Conservation (phyloP, 164 flowering plant genomes). For the Paratinospora sagittata region DNA sequence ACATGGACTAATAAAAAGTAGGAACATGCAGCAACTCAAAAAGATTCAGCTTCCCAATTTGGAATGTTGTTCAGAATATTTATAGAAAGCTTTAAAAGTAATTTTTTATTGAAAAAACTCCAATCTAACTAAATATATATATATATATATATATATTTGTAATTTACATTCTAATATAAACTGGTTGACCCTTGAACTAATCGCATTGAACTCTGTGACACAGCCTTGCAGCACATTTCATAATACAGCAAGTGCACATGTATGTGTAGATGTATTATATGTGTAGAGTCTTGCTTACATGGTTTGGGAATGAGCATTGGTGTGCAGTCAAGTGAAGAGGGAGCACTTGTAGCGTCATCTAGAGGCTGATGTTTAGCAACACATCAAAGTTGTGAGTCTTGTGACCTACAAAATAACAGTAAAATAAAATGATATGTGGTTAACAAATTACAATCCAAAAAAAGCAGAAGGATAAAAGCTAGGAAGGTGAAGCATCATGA, state of each 20-base stretch:
- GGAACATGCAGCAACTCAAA: not conserved
- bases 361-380: slow-evolving; percentile 1
- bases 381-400: slow-evolving; percentile 2
- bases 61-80: not conserved
- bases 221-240: not conserved
- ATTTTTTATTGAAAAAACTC: not conserved
- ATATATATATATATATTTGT: no score
- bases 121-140: not conserved
- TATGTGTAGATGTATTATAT: not conserved
- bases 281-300: not conserved
- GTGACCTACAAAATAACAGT: slow-evolving; percentile 1
- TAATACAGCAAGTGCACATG: not conserved
- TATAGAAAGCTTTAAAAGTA: not conserved
- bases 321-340: not conserved
- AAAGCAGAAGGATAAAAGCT: not conserved
- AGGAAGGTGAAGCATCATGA: not conserved
- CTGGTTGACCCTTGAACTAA: not conserved
- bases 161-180: not conserved
- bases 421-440: not conserved
- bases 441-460: no score
- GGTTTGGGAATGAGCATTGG: slow-evolving; percentile 3
- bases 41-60: not conserved
- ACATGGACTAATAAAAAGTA: not conserved
- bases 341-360: slow-evolving; percentile 8
- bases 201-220: not conserved